Evolutionary conservation across 2,329 filamentous ascomycete genomes (phyloP).

Genomic region (Xylaria digitata): DNA sequence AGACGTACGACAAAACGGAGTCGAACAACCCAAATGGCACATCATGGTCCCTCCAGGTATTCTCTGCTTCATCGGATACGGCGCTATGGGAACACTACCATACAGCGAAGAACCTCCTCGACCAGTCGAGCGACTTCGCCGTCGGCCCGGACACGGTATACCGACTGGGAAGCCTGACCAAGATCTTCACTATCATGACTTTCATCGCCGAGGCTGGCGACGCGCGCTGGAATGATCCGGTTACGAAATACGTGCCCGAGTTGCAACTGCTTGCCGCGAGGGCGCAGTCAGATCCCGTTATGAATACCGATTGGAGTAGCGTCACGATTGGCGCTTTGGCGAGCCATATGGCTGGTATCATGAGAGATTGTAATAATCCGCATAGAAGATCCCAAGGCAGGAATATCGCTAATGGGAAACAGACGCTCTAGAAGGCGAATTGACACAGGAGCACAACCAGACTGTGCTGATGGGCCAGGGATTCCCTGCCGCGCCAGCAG

Average conservation of each 20-base stretch:
- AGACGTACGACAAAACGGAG: slow-evolving; percentile 44
- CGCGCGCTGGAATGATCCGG: slow-evolving; percentile 46
- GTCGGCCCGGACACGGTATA: slow-evolving; percentile 48
- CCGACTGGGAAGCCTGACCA: slow-evolving; percentile 49
- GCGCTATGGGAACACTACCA: slow-evolving; percentile 49
- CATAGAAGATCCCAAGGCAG: not conserved
- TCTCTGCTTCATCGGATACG: slow-evolving; percentile 43
- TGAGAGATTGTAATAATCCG: slow-evolving; percentile 44
- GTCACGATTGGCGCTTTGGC: slow-evolving; percentile 49
- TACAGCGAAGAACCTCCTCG: slow-evolving; percentile 43
- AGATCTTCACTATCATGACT: slow-evolving; percentile 50
- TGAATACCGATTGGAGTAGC: slow-evolving; percentile 42
- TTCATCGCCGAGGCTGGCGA: slow-evolving; percentile 48
- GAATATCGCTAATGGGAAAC: slow-evolving; percentile 10
- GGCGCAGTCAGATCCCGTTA: slow-evolving; percentile 42
- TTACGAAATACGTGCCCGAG: slow-evolving; percentile 48
- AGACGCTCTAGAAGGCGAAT: slow-evolving; percentile 45
- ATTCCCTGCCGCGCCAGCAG: slow-evolving; percentile 43
- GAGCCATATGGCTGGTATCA: slow-evolving; percentile 48
- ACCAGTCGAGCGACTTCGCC: slow-evolving; percentile 38
- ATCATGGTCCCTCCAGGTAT: slow-evolving; percentile 52
- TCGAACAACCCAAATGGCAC: slow-evolving; percentile 49
- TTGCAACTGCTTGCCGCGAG: slow-evolving; percentile 42
- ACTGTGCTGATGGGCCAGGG: slow-evolving; percentile 42
- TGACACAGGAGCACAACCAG: slow-evolving; percentile 48